Conservation (phyloP, 345 rosid species). For the Eucalyptus polyanthemos region DNA sequence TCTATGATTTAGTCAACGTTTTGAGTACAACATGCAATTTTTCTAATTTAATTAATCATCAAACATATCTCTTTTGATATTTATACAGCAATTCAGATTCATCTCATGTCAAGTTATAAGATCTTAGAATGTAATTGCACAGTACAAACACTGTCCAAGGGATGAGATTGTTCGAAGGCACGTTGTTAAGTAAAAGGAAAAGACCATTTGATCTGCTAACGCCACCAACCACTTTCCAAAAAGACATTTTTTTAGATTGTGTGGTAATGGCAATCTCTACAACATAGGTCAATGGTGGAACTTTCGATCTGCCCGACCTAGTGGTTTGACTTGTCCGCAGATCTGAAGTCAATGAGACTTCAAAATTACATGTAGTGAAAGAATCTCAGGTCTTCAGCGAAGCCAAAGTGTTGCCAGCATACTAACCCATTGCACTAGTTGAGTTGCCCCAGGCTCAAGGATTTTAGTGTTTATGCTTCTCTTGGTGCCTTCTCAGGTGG, state of each 20-base stretch:
- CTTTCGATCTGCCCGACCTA: not conserved
- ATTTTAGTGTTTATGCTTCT: not conserved
- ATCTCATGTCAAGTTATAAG: not conserved
- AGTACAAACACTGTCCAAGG: not conserved
- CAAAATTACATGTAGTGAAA: not conserved
- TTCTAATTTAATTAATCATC: not conserved
- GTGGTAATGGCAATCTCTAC: not conserved
- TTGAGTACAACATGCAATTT: not conserved
- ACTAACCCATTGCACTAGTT: not conserved
- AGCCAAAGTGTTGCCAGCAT: not conserved
- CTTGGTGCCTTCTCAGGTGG: not conserved
- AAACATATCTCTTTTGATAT: not conserved
- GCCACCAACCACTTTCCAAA: not conserved
- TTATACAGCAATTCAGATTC: not conserved
- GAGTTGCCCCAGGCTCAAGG: not conserved
- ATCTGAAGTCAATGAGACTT: not conserved
- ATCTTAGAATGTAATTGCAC: not conserved
- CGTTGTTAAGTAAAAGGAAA: not conserved
- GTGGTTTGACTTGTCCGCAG: not conserved
- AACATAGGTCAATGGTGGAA: not conserved
- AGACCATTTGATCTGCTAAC: not conserved
- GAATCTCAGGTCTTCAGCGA: not conserved
- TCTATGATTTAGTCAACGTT: not conserved
- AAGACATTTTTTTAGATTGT: not conserved
- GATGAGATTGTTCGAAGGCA: not conserved